Conservation (phyloP, 2,329 filamentous ascomycete species). For the Cladosporium cucumerinum region DNA sequence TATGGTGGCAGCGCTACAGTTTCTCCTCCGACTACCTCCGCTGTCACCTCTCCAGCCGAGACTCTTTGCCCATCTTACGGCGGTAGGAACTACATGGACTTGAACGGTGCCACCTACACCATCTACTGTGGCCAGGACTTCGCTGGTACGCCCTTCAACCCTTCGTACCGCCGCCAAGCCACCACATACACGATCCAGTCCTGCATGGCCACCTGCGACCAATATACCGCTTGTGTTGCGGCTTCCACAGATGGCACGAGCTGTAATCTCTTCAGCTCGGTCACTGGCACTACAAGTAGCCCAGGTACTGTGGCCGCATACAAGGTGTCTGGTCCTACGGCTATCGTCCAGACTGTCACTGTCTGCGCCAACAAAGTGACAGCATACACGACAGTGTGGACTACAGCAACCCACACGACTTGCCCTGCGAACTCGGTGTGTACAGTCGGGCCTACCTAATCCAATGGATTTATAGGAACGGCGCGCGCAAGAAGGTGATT, state of each 20-base stretch:
- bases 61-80: slow-evolving; percentile 21
- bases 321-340: slow-evolving; percentile 10
- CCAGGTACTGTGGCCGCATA: slow-evolving; percentile 9
- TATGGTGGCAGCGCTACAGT: slow-evolving; percentile 6
- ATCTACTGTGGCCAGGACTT: slow-evolving; percentile 18
- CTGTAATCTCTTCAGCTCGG: slow-evolving; percentile 14
- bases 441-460: not conserved
- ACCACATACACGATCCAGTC: slow-evolving; percentile 9
- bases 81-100: slow-evolving; percentile 20
- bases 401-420: slow-evolving; percentile 20
- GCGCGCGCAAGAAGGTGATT: not conserved
- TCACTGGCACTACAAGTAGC: slow-evolving; percentile 8
- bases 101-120: slow-evolving; percentile 13
- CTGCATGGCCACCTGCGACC: slow-evolving; percentile 15
- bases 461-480: slow-evolving; percentile 3
- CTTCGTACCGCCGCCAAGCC: slow-evolving; percentile 1
- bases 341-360: slow-evolving; percentile 19
- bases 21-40: not conserved
- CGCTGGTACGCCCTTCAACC: slow-evolving; percentile 17
- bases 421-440: slow-evolving; percentile 19
- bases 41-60: not conserved
- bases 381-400: slow-evolving; percentile 19
- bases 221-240: slow-evolving; percentile 7
- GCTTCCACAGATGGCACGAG: slow-evolving; percentile 7
- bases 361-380: slow-evolving; percentile 17